A percentile compares a stretch with the other conserved stretches of the same genome.
phyloP scores from a whole-genome alignment of 306 rosid species.

The Rosa rugosa region DNA sequence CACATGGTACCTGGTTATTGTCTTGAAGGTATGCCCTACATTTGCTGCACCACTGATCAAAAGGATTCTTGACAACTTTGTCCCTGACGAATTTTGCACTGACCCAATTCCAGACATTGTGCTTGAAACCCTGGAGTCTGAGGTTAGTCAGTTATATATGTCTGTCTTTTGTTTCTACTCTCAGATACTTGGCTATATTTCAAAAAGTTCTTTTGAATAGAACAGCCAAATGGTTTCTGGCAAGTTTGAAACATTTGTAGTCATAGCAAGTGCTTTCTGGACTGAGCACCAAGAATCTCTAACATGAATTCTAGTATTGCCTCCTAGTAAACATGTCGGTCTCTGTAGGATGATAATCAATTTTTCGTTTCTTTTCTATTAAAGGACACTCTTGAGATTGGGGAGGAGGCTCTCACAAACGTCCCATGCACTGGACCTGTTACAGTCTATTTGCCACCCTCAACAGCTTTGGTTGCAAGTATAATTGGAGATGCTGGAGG shows the following conservation, averaged over 20 bases:
- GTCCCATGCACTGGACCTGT: conserved; percentile 79
- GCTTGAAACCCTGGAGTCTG: conserved; percentile 63
- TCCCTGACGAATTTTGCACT: conserved; percentile 87
- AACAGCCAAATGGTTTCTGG: not conserved
- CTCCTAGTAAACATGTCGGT: not conserved
- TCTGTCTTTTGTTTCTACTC: not conserved
- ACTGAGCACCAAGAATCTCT: not conserved
- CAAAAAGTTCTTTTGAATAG: not conserved
- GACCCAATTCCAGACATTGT: conserved; percentile 80
- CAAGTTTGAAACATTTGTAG: not conserved
- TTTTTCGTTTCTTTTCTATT: conserved; percentile 18
- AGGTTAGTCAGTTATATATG: conserved; percentile 52
- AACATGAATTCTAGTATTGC: not conserved
- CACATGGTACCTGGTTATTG: conserved; percentile 21
- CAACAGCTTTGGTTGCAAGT: conserved; percentile 43
- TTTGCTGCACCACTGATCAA: conserved; percentile 72
- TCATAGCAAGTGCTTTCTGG: not conserved
- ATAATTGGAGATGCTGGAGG: conserved; percentile 59
- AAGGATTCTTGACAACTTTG: conserved; percentile 71
- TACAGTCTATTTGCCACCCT: conserved; percentile 63
- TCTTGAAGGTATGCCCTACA: conserved; percentile 85
- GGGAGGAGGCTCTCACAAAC: conserved; percentile 43
- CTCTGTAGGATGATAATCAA: not conserved
- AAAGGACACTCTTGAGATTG: conserved; percentile 59
- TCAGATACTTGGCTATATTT: not conserved